Evolutionary conservation across 768 basidiomycete species (phyloP).

Genomic region (Naganishia vishniacii): DNA sequence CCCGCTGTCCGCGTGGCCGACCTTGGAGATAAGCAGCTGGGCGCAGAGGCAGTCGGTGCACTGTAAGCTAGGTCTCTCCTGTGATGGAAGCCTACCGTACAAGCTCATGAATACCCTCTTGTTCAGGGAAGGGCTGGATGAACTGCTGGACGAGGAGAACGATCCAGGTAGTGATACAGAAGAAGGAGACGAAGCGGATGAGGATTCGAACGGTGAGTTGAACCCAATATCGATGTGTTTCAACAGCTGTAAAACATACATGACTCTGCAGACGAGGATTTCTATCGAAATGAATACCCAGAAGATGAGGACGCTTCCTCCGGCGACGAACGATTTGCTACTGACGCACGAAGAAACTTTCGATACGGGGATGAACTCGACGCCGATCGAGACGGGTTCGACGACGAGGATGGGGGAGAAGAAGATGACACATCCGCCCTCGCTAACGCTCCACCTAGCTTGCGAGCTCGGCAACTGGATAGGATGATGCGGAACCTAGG

Average conservation of each 20-base stretch:
- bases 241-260: background rate
- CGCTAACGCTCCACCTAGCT: constrained; percentile 4
- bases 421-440: background rate
- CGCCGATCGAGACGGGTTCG: constrained; percentile 24
- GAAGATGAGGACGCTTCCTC: constrained; percentile 28
- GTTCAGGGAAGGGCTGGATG: constrained; percentile 20
- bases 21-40: background rate
- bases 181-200: constrained; percentile 29
- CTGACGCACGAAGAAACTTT: background rate
- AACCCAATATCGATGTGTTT: background rate
- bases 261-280: constrained; percentile 26
- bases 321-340: constrained; percentile 5
- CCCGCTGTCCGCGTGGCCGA: constrained; percentile 2
- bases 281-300: constrained; percentile 30
- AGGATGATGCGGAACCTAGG: constrained; percentile 19
- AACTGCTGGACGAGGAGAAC: constrained; percentile 28
- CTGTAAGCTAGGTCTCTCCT: constrained; percentile 5
- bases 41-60: constrained; percentile 9
- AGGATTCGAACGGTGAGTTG: constrained; percentile 29
- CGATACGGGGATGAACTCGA: constrained; percentile 24
- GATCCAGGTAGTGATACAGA: constrained; percentile 27
- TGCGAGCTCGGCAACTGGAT: constrained; percentile 10
- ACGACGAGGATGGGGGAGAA: constrained; percentile 6
- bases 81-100: no score
- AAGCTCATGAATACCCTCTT: no score